Evolutionary conservation across 371 early-diverging fungal species (phyloP), one percentile per base, ranked within the genome.

Genomic region (Mortierella sp.): DNA sequence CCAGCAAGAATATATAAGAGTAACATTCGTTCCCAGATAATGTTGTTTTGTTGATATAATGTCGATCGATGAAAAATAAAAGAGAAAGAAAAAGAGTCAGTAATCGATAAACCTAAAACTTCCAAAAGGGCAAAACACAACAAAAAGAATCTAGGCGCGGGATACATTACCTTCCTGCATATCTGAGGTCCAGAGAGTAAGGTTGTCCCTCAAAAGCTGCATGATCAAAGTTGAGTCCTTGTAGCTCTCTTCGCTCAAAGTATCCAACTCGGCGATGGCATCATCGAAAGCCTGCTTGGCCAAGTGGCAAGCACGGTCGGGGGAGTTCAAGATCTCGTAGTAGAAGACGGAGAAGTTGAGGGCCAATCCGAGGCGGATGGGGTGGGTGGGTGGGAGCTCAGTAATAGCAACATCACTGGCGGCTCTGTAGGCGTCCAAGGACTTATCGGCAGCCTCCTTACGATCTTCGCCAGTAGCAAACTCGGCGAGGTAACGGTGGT

Each of bases 301-400:
- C 68, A 99, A 89, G 81, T 97, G 96, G 90, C 99, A 99, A 37
- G 99, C 99, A 84, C 96, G 94, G 87, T 98, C 98, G 66, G 98
- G 97, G 43, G 98, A 96, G 92, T 99, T 99, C 84, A 98, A 90
- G 84, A 99, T 99, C 90, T 99, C 99, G 87, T 99, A 99, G 94
- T 98, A 98, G 91, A 99, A 99, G 51, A 99, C 99, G n/a, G 99
- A 99, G 91, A 98, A 99, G 95, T 99, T 99, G 83, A 99, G 92
- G 69, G 99, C 98, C 71, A 99, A 93, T 64, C 99, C 99, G 59
- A 99, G 95, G 75, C 99, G 97, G 84, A 99, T 98, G 62, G 99
- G 99, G 90, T 99, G 98, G 64, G 99, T 99, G 52, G 98, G 95
- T 40, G 98, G 93, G 22, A 99, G 91, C 75, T 97, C 95, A 39